Conservation (phyloP, 1,284 basidiomycete species). For the Xerocomus amazonicus region DNA sequence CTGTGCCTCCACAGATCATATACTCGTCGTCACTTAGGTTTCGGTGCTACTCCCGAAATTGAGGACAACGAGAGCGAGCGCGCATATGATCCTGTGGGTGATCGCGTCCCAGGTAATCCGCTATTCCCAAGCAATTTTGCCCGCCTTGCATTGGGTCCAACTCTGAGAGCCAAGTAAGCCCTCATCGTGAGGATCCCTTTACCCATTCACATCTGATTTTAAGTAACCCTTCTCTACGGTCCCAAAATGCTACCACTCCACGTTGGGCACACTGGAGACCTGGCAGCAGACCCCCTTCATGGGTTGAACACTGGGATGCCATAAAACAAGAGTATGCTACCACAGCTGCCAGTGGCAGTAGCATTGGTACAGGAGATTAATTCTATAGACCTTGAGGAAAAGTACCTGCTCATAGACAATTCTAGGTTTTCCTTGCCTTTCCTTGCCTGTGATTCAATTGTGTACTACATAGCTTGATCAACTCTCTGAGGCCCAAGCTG, state of each 20-base stretch:
- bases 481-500: too few species aligned
- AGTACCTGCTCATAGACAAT: too few species aligned
- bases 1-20: constrained; percentile 11
- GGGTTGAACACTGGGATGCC: constrained; percentile 30
- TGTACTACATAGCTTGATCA: too few species aligned
- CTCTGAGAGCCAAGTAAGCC: constrained; percentile 52
- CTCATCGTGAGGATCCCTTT: background rate
- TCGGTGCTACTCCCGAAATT: constrained; percentile 19
- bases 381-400: too few species aligned
- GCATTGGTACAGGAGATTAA: constrained; percentile 26
- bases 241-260: constrained; percentile 11
- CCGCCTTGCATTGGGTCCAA: constrained; percentile 53
- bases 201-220: background rate
- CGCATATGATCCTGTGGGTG: constrained; percentile 42
- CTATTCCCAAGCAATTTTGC: constrained; percentile 68
- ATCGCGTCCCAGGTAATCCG: constrained; percentile 58
- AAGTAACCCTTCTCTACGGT: constrained; percentile 28
- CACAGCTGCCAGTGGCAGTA: constrained; percentile 30
- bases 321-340: constrained; percentile 34
- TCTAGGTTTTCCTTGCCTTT: too few species aligned
- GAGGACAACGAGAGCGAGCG: constrained; percentile 30
- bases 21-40: constrained; percentile 13
- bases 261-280: constrained; percentile 29
- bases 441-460: too few species aligned
- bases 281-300: constrained; percentile 32